Conservation (phyloP, 805 yeast genomes). For the Candida sithepensis region DNA sequence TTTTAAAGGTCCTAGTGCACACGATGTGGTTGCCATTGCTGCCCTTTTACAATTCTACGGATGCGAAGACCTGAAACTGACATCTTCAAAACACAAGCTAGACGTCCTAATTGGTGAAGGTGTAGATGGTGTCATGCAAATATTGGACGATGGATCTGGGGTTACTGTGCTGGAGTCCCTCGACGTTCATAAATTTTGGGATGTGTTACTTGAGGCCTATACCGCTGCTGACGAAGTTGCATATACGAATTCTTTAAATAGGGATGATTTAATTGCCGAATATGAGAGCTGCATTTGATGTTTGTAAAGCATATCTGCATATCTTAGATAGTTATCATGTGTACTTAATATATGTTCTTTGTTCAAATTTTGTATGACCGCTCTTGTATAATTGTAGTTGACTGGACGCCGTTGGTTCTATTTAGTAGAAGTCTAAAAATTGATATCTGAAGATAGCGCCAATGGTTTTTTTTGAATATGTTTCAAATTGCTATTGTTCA, state of each 20-base stretch:
- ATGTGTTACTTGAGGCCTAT: constrained; percentile 36
- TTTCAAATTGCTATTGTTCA: too few relatives aligned
- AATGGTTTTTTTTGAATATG: too few relatives aligned
- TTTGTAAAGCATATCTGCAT: too few relatives aligned
- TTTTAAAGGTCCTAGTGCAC: constrained; percentile 66
- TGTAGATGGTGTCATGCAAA: constrained; percentile 26
- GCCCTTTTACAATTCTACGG: constrained; percentile 48
- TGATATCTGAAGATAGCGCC: too few relatives aligned
- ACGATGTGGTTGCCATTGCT: constrained; percentile 73
- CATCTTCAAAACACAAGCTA: constrained; percentile 17
- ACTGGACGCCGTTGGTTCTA: too few relatives aligned
- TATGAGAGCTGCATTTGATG: not conserved
- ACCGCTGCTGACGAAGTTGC: constrained; percentile 32
- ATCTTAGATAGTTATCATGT: too few relatives aligned
- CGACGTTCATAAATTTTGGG: constrained; percentile 45
- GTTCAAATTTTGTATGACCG: too few relatives aligned
- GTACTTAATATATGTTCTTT: not conserved
- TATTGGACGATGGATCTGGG: constrained; percentile 27
- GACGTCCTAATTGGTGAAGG: constrained; percentile 24
- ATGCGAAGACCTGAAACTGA: constrained; percentile 17
- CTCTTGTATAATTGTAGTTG: too few relatives aligned
- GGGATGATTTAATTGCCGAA: constrained; percentile 29
- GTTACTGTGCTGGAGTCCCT: constrained; percentile 37
- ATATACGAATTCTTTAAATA: not conserved
- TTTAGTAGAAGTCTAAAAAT: too few relatives aligned